Evolutionary conservation across 257 asterid genomes (phyloP), one percentile per base, ranked within the genome.

Genomic region (Nicotiana tabacum): DNA sequence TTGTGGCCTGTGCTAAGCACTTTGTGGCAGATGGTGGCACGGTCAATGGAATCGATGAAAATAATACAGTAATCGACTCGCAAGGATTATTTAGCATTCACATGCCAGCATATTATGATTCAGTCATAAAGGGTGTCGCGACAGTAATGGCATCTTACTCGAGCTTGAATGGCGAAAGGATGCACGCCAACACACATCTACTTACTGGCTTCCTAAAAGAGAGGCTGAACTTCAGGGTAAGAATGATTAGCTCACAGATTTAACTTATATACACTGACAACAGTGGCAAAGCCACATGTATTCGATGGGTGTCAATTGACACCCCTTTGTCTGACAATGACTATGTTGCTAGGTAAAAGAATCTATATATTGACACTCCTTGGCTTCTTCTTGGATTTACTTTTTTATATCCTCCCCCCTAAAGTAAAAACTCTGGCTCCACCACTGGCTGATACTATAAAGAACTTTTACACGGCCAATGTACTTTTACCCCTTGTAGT

Each of bases 101-200:
- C 62, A 89, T 90, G 91, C 91, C 90, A 37, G 93, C 91, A 65
- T 90, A 90, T 84, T 62, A 85, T 1, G 93, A 90, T 81, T 88
- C 93, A 2, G 81, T 90, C 51, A 85, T 84, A 48, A 84, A 90
- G 67, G 91, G 92, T 4, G 82, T 90, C 5, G 84, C 91, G 1
- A 87, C 92, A 1, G 84, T 90, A 3, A 90, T 90, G 93, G 77
- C 88, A 32, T 90, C 91, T 0, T 90, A 86, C 80, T 90, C 90
- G 17, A 89, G 93, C 87, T 90, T 88, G 90, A 90, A 88, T 3
- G 90, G 91, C 7, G 66, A 60, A 39, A 88, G 84, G 82, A 90
- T 90, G 93, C 93, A 90, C 12, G 89, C 93, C 0, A 88, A 90
- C 81, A 62, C 82, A 29, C 88, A 90, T 66, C 89, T 90, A 65